phyloP scores from a whole-genome alignment of 805 yeast species.

The Saccharomycopsis amapae region DNA sequence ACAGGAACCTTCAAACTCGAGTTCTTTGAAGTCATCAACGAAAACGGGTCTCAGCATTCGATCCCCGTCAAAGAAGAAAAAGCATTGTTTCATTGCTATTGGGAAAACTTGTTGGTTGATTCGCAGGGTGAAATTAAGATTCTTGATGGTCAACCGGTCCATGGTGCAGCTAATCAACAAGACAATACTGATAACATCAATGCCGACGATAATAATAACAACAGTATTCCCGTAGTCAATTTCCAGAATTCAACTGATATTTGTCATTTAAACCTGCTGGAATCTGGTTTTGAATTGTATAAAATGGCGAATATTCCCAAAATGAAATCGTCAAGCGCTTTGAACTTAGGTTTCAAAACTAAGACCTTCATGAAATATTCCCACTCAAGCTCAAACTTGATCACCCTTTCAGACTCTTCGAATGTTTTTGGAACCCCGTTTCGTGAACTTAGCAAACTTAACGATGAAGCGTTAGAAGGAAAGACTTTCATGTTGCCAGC shows the following conservation, averaged over 20 bases:
- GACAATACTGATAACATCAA: neutral
- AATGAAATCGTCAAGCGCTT: slow-evolving; percentile 4
- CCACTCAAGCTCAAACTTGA: slow-evolving; percentile 4
- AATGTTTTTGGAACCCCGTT: slow-evolving; percentile 10
- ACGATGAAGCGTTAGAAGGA: neutral
- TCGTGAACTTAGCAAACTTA: slow-evolving; percentile 1
- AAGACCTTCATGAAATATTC: slow-evolving; percentile 4
- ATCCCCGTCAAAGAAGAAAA: slow-evolving; percentile 44
- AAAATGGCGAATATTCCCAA: neutral
- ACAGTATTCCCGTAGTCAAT: no score
- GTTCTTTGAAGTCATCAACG: slow-evolving; percentile 35
- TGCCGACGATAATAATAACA: neutral
- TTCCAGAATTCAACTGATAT: no score
- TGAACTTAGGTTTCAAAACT: neutral
- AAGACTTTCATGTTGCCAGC: slow-evolving; percentile 12
- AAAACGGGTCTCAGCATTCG: slow-evolving; percentile 21
- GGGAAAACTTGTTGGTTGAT: slow-evolving; percentile 50
- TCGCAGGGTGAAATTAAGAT: slow-evolving; percentile 28
- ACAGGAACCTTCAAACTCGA: slow-evolving; percentile 59
- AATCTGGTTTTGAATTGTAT: no score
- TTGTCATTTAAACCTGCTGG: no score
- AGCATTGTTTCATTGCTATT: slow-evolving; percentile 58
- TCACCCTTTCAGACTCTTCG: slow-evolving; percentile 3
- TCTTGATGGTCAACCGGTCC: neutral
- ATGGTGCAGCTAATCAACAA: neutral